A percentile compares a stretch with the other conserved stretches of the same genome.
phyloP scores from a whole-genome alignment of 495 filamentous ascomycete genomes.

The Trichoderma gamsii region DNA sequence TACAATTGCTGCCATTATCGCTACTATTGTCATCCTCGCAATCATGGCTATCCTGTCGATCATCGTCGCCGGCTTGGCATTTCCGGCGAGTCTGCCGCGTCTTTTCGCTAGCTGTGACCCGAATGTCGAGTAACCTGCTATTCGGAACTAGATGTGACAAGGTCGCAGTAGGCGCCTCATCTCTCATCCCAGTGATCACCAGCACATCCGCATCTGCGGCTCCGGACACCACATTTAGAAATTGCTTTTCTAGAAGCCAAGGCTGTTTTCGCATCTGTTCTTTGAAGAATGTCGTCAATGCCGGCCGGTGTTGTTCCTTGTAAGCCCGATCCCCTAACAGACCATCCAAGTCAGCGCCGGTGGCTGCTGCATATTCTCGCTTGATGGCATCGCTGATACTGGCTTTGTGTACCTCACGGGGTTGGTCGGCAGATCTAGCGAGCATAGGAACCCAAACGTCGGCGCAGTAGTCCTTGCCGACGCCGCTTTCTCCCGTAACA shows the following conservation, averaged over 20 bases:
- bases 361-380: no score
- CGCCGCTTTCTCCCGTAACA: no score
- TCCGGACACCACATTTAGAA: no score
- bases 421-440: no score
- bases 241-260: slow-evolving; percentile 50
- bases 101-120: slow-evolving; percentile 41
- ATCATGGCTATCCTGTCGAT: no score
- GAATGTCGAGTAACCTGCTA: slow-evolving; percentile 50
- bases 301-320: slow-evolving; percentile 56
- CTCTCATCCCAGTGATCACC: slow-evolving; percentile 62
- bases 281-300: slow-evolving; percentile 50
- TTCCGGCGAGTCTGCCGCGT: slow-evolving; percentile 39
- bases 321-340: slow-evolving; percentile 51
- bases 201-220: no score
- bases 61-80: slow-evolving; percentile 22
- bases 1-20: slow-evolving; percentile 25
- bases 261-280: slow-evolving; percentile 42
- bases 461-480: no score
- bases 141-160: slow-evolving; percentile 53
- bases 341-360: slow-evolving; percentile 43
- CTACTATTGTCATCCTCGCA: slow-evolving; percentile 18
- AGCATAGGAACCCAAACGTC: no score
- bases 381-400: no score
- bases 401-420: no score
- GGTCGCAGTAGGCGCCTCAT: slow-evolving; percentile 50